phyloP scores from a whole-genome alignment of 768 basidiomycete genomes.

The Kwoniella heveanensis region DNA sequence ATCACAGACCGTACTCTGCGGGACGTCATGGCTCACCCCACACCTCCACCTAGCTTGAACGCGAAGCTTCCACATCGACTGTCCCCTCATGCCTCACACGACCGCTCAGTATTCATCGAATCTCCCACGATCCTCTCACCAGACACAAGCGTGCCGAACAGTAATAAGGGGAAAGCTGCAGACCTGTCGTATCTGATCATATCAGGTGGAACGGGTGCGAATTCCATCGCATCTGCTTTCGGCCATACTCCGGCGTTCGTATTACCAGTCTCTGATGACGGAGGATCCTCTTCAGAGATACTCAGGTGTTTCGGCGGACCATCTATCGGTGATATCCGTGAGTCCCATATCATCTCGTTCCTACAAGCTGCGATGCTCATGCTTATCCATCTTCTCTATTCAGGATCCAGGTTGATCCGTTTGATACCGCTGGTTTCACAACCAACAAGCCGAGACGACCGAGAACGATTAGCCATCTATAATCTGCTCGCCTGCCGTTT shows the following conservation, averaged over 20 bases:
- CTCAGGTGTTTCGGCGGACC: conserved; percentile 73
- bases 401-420: conserved; percentile 77
- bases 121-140: conserved; percentile 3
- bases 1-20: too few relatives aligned
- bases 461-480: conserved; percentile 63
- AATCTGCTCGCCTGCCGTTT: conserved; percentile 77
- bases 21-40: not conserved
- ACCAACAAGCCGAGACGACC: conserved; percentile 60
- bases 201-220: conserved; percentile 93
- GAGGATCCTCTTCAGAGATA: conserved; percentile 92
- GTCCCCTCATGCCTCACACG: not conserved
- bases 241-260: conserved; percentile 72
- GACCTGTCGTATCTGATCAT: conserved; percentile 65
- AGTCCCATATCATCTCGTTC: not conserved
- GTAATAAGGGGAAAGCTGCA: conserved; percentile 1
- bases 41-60: not conserved
- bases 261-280: conserved; percentile 92
- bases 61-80: not conserved
- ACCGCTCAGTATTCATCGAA: conserved; percentile 13
- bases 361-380: conserved; percentile 43
- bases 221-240: conserved; percentile 85
- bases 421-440: conserved; percentile 69
- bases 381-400: not conserved
- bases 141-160: not conserved
- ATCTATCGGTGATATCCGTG: conserved; percentile 58